Percentiles rank a stretch among this genome's conserved stretches.
These are phyloP conservation scores for Bipolaris oryzae DNA, from an alignment of 2,329 filamentous ascomycete species.

Conservation along the genomic window DNA sequence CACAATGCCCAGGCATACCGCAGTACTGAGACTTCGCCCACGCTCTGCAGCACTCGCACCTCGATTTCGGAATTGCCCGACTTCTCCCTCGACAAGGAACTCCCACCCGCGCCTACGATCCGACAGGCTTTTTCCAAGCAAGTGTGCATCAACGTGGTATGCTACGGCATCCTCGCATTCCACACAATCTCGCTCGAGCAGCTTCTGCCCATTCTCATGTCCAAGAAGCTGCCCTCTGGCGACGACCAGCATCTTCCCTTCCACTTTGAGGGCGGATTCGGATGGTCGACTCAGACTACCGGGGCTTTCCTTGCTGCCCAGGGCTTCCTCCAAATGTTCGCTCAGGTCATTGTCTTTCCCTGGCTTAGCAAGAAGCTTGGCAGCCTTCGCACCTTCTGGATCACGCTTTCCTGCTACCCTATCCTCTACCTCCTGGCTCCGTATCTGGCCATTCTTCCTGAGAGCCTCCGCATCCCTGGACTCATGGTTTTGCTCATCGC, in stretches of 20 bases:
- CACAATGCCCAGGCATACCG: slow-evolving; percentile 66
- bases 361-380: slow-evolving; percentile 76
- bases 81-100: slow-evolving; percentile 42
- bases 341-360: slow-evolving; percentile 84
- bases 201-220: slow-evolving; percentile 89
- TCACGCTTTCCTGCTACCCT: slow-evolving; percentile 83
- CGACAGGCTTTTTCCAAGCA: slow-evolving; percentile 78
- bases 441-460: slow-evolving; percentile 84
- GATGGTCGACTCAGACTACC: slow-evolving; percentile 79
- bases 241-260: slow-evolving; percentile 71
- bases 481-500: slow-evolving; percentile 80
- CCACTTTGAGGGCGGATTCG: slow-evolving; percentile 87
- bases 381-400: slow-evolving; percentile 78
- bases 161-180: slow-evolving; percentile 91
- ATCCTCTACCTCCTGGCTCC: slow-evolving; percentile 85
- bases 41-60: slow-evolving; percentile 48
- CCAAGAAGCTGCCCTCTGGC: slow-evolving; percentile 63
- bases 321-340: slow-evolving; percentile 85
- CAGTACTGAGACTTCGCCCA: slow-evolving; percentile 62
- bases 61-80: slow-evolving; percentile 43
- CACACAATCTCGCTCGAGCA: slow-evolving; percentile 98
- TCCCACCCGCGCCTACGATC: slow-evolving; percentile 28
- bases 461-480: slow-evolving; percentile 70
- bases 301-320: slow-evolving; percentile 88
- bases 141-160: slow-evolving; percentile 84